Base-by-base conservation (phyloP, 768 basidiomycete species). In the Boletus sp. region DNA sequence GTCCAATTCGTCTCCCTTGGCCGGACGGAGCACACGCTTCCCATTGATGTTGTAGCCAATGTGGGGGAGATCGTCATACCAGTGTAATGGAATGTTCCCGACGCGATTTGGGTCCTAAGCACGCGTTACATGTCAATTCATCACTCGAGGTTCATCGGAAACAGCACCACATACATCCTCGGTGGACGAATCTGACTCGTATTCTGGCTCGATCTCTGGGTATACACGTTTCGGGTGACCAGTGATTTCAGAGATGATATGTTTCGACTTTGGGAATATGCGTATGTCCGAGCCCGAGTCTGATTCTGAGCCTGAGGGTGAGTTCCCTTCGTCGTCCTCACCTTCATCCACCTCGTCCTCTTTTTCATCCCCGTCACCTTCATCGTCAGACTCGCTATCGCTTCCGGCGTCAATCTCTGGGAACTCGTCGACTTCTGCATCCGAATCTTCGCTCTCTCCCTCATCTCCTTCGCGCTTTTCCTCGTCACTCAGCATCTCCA, bases 1-100 rank as follows among this genome's bases (percentile, higher is more conserved):
- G 78, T 99, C 97, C 51, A 99, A 77, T 72, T 98, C 97, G 68
- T 99, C 97, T 44, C 94, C 94, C 64, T 88, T 86, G 42, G 94
- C 96, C 12, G 97, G 95, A 52, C 94, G 89, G 60, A 98, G 81
- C 47, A 99, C 87, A 70, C 88, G 88, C 76, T 93, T 96, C 52
- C 97, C 97, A 70, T 94, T 84, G 64, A 98, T 86, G 72, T 94
- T 85, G 75, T 99, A 99, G 46, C 97, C 97, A 68, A 99, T 83
- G 74, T 99, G 97, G n/a, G 97, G 97, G 63, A 99, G 78, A 77
- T 98, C 95, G 71, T 98, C 97, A 72, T 99, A 99, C 94, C 96
- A 99, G 67, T 99, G 94, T 82, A 90, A 89, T 46, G 97, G 97
- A 59, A 99, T 78, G 73, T 96, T 83, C 52, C 97, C 97, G 63